A percentile compares a stretch with the other conserved stretches of the same genome.
These are phyloP conservation scores for Sugiyamaella japonica DNA, from an alignment of 1,139 yeast species.

Conservation along the genomic window DNA sequence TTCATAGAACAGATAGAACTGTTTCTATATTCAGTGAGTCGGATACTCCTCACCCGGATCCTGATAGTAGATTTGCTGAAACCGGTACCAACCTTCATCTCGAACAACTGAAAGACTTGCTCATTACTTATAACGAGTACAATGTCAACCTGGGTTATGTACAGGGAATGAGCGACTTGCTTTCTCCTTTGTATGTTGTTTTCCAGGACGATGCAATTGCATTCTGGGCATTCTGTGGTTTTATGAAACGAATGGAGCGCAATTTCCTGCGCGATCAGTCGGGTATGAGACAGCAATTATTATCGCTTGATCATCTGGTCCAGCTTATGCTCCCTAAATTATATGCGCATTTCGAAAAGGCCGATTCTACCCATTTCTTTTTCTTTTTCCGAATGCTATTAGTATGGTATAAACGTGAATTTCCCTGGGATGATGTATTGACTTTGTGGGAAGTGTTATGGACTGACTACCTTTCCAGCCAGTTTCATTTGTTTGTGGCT, in stretches of 20 bases:
- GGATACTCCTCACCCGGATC: slow-evolving; percentile 52
- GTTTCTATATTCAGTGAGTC: slow-evolving; percentile 61
- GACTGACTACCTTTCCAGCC: slow-evolving; percentile 84
- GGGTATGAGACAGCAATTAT: slow-evolving; percentile 89
- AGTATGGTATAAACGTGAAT: slow-evolving; percentile 95
- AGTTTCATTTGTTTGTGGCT: slow-evolving; percentile 84
- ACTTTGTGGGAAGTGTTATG: slow-evolving; percentile 88
- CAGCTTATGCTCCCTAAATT: slow-evolving; percentile 87
- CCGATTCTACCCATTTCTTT: slow-evolving; percentile 87
- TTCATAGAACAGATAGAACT: slow-evolving; percentile 85
- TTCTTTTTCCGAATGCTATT: slow-evolving; percentile 92
- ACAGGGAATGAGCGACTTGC: slow-evolving; percentile 95
- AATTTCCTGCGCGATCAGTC: slow-evolving; percentile 88
- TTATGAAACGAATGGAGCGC: slow-evolving; percentile 95
- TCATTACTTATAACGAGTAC: slow-evolving; percentile 81
- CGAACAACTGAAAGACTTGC: slow-evolving; percentile 68
- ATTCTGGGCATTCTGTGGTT: slow-evolving; percentile 85
- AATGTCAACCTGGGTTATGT: slow-evolving; percentile 88
- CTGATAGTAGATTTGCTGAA: slow-evolving; percentile 52
- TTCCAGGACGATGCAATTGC: slow-evolving; percentile 76
- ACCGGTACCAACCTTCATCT: slow-evolving; percentile 66
- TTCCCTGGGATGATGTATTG: slow-evolving; percentile 75
- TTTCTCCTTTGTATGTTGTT: slow-evolving; percentile 81
- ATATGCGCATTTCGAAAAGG: slow-evolving; percentile 76
- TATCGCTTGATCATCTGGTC: slow-evolving; percentile 74